A percentile compares a stretch with the other conserved stretches of the same genome.
Conservation (phyloP, 2,329 filamentous ascomycete genomes). For the Ophiocordyceps camponoti-leonardi region DNA sequence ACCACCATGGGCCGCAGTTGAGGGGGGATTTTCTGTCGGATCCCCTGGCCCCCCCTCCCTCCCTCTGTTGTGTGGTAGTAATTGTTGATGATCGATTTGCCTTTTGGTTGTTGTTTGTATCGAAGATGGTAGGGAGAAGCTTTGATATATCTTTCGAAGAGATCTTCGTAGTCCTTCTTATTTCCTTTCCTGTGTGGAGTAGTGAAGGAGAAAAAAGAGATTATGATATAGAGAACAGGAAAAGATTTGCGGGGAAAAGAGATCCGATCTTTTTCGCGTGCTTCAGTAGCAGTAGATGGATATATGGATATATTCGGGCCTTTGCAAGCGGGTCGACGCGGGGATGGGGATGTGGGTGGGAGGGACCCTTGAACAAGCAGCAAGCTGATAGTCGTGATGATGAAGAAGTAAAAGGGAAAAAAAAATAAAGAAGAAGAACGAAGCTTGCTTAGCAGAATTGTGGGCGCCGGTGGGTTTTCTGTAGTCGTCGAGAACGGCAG, state of each 20-base stretch:
- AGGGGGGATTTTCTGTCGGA: neutral
- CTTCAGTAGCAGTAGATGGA: constrained; percentile 3
- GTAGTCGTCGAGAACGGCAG: neutral
- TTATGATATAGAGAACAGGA: constrained; percentile 1
- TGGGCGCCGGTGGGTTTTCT: neutral
- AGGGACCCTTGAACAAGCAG: neutral
- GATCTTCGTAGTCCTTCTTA: neutral
- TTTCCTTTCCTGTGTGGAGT: no score
- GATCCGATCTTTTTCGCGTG: constrained; percentile 2
- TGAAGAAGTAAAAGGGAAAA: neutral
- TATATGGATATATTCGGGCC: neutral
- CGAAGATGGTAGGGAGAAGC: no score
- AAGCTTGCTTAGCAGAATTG: no score
- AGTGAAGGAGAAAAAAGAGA: neutral
- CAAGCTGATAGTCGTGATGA: neutral
- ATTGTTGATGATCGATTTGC: no score
- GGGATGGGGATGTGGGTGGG: neutral
- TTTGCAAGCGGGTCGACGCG: neutral
- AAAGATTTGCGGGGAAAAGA: constrained; percentile 12
- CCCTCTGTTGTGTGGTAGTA: no score
- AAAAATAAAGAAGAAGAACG: no score
- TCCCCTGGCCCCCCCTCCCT: no score
- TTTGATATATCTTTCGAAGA: no score
- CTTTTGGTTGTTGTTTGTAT: no score
- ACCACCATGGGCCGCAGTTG: neutral